Evolutionary conservation across 2,329 filamentous ascomycete species (phyloP).

Genomic region (Talaromyces verruculosus): DNA sequence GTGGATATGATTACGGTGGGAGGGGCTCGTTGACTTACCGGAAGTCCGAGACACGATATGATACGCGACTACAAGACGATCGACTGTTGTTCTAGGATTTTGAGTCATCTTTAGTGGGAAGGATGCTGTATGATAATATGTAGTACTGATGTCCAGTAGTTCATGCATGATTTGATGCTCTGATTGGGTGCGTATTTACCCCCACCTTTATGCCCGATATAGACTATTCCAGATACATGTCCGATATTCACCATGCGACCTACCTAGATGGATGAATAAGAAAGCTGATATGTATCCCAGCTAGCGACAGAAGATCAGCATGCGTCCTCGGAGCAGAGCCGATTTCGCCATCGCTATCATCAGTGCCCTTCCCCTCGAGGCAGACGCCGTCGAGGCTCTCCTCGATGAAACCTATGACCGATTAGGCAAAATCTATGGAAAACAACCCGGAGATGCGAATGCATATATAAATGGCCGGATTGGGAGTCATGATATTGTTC

Average conservation of each 20-base stretch:
- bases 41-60: background rate
- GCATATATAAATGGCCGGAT: slow-evolving; percentile 5
- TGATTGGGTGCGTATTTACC: background rate
- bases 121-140: background rate
- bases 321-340: background rate
- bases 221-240: background rate
- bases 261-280: background rate
- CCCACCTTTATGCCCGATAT: background rate
- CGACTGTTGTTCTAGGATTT: background rate
- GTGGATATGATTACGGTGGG: background rate
- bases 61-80: background rate
- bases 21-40: background rate
- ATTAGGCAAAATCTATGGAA: background rate
- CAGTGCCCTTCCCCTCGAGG: slow-evolving; percentile 8
- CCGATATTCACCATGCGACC: background rate
- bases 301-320: background rate
- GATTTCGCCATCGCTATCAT: slow-evolving; percentile 11
- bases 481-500: background rate
- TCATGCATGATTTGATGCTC: background rate
- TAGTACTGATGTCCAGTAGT: background rate
- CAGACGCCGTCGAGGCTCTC: slow-evolving; percentile 5
- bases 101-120: background rate
- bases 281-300: background rate
- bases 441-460: background rate
- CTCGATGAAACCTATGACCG: slow-evolving; percentile 11